Evolutionary conservation across 2,329 filamentous ascomycete species (phyloP).

Genomic region (Lasiodiplodia gonubiensis): DNA sequence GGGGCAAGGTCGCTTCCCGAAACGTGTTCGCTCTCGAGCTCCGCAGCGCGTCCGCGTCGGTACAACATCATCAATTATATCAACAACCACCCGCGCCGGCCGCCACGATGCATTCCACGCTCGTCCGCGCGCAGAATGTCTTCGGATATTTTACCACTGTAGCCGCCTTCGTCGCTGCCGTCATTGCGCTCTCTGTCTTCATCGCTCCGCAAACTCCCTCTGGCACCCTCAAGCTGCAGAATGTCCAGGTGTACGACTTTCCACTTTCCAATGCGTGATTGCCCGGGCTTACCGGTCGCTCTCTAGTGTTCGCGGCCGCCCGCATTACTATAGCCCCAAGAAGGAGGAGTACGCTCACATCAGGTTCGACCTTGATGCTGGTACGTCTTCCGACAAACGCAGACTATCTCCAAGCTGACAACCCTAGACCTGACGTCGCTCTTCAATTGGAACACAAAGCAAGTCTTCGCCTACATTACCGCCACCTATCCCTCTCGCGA

Average conservation of each 20-base stretch:
- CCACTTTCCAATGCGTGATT: not conserved
- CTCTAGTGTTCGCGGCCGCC: constrained; percentile 79
- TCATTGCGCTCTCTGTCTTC: constrained; percentile 83
- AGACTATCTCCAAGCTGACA: constrained; percentile 17
- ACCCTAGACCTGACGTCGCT: constrained; percentile 76
- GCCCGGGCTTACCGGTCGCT: not conserved
- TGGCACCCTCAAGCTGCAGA: constrained; percentile 69
- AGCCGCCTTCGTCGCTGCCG: constrained; percentile 76
- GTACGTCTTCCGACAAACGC: constrained; percentile 42
- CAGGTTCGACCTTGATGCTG: constrained; percentile 87
- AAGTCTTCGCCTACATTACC: constrained; percentile 94
- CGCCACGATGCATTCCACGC: constrained; percentile 78
- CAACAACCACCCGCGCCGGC: not conserved
- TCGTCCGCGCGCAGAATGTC: constrained; percentile 86
- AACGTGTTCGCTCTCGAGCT: constrained; percentile 27
- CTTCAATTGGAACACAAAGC: constrained; percentile 99
- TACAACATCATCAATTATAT: not conserved
- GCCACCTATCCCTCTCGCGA: constrained; percentile 67
- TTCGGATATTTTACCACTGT: constrained; percentile 99
- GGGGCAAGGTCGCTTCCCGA: constrained; percentile 19
- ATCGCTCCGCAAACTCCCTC: constrained; percentile 71
- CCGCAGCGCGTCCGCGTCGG: constrained; percentile 4
- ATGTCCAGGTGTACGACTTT: constrained; percentile 77
- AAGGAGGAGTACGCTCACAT: constrained; percentile 96
- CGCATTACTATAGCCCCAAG: constrained; percentile 93